phyloP scores from a whole-genome alignment of 2,329 filamentous ascomycete species.

The Calonectria multiphialidica region DNA sequence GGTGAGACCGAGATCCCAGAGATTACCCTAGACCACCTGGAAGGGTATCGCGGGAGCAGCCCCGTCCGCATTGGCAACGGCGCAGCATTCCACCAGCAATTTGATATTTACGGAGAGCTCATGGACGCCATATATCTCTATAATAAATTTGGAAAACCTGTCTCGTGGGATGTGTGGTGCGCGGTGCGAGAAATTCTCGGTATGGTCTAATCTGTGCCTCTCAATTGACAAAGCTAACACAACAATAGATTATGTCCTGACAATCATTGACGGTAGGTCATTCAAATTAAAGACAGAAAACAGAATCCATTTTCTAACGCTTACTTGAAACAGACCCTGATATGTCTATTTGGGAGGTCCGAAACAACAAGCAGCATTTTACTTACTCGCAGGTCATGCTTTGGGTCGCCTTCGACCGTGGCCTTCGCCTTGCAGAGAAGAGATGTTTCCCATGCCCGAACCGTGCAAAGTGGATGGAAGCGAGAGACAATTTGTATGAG shows the following conservation, averaged over 20 bases:
- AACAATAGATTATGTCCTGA: constrained; percentile 72
- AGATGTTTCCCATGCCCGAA: constrained; percentile 81
- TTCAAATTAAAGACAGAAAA: not conserved
- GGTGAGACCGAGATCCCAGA: constrained; percentile 82
- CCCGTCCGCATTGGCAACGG: constrained; percentile 84
- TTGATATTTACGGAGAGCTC: constrained; percentile 84
- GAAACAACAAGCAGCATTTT: constrained; percentile 81
- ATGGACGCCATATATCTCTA: constrained; percentile 84
- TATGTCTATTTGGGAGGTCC: constrained; percentile 88
- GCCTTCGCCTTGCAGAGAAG: constrained; percentile 80
- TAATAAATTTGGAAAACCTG: constrained; percentile 83
- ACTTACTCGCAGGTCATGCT: constrained; percentile 87
- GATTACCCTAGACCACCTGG: constrained; percentile 74
- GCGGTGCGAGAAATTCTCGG: constrained; percentile 75
- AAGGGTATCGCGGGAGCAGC: constrained; percentile 77
- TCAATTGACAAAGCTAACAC: not conserved
- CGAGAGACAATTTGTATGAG: constrained; percentile 78
- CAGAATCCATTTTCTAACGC: not conserved
- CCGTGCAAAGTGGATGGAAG: constrained; percentile 73
- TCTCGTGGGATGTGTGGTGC: constrained; percentile 82
- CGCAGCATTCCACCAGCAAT: constrained; percentile 80
- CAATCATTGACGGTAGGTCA: constrained; percentile 68
- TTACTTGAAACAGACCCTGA: constrained; percentile 65
- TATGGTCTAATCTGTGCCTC: constrained; percentile 39
- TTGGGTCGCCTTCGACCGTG: constrained; percentile 85